phyloP scores from a whole-genome alignment of 1,284 basidiomycete genomes.

The Papiliotrema fonsecae region DNA sequence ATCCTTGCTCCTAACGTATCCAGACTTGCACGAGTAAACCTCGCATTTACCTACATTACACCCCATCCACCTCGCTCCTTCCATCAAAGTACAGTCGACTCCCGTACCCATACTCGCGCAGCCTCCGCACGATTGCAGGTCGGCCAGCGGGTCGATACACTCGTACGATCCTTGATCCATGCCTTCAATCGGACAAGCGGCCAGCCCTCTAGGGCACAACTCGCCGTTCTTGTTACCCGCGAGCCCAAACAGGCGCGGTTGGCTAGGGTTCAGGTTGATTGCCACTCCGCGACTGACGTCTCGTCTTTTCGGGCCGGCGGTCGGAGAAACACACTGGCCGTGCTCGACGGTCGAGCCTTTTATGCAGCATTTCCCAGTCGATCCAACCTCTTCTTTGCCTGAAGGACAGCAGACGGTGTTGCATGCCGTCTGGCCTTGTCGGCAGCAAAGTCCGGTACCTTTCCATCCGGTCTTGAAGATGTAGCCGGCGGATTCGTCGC shows the following conservation, averaged over 20 bases:
- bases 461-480: slow-evolving; percentile 7
- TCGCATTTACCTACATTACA: slow-evolving; percentile 59
- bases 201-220: slow-evolving; percentile 57
- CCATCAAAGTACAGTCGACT: slow-evolving; percentile 63
- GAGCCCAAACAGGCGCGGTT: slow-evolving; percentile 12
- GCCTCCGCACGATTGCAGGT: slow-evolving; percentile 58
- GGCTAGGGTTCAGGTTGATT: slow-evolving; percentile 3
- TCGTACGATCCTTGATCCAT: slow-evolving; percentile 55
- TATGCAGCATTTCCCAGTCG: slow-evolving; percentile 23
- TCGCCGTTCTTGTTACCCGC: slow-evolving; percentile 19
- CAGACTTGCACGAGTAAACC: no score
- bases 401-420: slow-evolving; percentile 25
- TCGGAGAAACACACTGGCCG: slow-evolving; percentile 21
- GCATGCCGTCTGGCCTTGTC: slow-evolving; percentile 13
- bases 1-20: neutral
- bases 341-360: slow-evolving; percentile 18
- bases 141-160: slow-evolving; percentile 50
- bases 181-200: slow-evolving; percentile 58
- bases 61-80: slow-evolving; percentile 63
- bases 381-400: slow-evolving; percentile 17
- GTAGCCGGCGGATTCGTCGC: slow-evolving; percentile 13
- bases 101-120: slow-evolving; percentile 61
- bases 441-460: slow-evolving; percentile 20
- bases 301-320: slow-evolving; percentile 1
- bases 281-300: neutral